phyloP scores from a whole-genome alignment of 176 grass and related monocot species.

The Eragrostis curvula region DNA sequence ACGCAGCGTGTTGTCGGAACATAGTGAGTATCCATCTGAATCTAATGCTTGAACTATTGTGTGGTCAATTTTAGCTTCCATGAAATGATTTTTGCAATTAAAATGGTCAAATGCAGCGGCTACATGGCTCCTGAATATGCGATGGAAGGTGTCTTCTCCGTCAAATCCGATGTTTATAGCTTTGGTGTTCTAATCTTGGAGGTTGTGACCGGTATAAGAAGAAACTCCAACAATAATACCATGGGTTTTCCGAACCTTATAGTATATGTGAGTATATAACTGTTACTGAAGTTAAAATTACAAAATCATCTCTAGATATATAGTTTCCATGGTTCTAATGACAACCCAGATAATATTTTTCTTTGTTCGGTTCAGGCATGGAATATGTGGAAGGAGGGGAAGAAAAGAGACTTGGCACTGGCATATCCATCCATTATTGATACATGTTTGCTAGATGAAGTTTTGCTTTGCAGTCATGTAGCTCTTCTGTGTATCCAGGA shows the following conservation, averaged over 20 bases:
- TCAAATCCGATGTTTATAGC: conserved; percentile 53
- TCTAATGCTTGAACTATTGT: too few relatives aligned
- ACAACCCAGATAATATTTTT: background rate
- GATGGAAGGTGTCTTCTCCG: conserved; percentile 51
- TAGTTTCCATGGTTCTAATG: too few relatives aligned
- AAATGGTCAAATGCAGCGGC: conserved; percentile 6
- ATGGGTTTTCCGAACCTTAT: conserved; percentile 38
- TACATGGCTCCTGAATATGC: conserved; percentile 56
- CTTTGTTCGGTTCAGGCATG: conserved; percentile 31
- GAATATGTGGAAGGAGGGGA: conserved; percentile 55
- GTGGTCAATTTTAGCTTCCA: too few relatives aligned
- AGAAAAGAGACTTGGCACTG: conserved; percentile 22
- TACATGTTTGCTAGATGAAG: conserved; percentile 31
- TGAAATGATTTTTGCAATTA: background rate
- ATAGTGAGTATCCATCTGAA: conserved; percentile 17
- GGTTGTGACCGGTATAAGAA: conserved; percentile 43
- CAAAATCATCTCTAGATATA: background rate
- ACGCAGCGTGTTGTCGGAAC: conserved; percentile 42
- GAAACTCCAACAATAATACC: conserved; percentile 18
- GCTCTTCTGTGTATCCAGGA: conserved; percentile 47
- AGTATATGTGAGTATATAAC: conserved; percentile 37
- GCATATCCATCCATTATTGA: conserved; percentile 39
- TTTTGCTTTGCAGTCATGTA: conserved; percentile 41
- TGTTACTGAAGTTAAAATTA: background rate
- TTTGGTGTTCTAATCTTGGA: conserved; percentile 53